phyloP scores from a whole-genome alignment of 345 rosid species.

The Rhodomyrtus tomentosa region DNA sequence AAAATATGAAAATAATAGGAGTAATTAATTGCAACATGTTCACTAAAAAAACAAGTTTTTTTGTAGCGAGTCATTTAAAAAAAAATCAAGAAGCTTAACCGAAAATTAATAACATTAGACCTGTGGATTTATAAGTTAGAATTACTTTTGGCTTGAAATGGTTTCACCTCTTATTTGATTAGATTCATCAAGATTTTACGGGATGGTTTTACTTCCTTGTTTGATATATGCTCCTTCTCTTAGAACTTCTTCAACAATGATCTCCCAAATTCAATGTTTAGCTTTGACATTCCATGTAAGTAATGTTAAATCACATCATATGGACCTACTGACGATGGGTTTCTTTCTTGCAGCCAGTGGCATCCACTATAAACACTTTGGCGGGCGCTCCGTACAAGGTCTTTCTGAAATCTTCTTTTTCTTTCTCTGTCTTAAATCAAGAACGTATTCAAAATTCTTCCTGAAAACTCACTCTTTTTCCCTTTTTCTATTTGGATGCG shows the following conservation, averaged over 20 bases:
- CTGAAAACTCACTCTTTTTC: background rate
- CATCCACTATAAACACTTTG: conserved; percentile 13
- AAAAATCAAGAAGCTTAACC: too few relatives aligned
- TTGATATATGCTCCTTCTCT: background rate
- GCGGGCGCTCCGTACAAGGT: conserved; percentile 15
- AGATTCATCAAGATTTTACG: background rate
- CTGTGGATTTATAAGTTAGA: background rate
- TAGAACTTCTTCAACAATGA: background rate
- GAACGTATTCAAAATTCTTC: background rate
- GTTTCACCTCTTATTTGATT: background rate
- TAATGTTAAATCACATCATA: background rate
- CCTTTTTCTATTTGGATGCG: background rate
- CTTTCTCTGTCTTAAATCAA: background rate
- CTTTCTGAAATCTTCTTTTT: background rate
- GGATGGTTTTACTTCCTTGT: too few relatives aligned
- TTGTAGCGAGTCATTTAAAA: too few relatives aligned
- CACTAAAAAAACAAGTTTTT: too few relatives aligned
- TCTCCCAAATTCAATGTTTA: background rate
- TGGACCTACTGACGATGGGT: background rate
- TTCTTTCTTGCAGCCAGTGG: conserved; percentile 5
- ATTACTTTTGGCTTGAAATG: background rate
- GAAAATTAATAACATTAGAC: too few relatives aligned
- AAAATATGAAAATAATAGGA: too few relatives aligned
- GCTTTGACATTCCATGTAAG: background rate
- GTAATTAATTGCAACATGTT: too few relatives aligned